Base-by-base conservation (phyloP, 495 filamentous ascomycete genomes). In the Parathielavia appendiculata region DNA sequence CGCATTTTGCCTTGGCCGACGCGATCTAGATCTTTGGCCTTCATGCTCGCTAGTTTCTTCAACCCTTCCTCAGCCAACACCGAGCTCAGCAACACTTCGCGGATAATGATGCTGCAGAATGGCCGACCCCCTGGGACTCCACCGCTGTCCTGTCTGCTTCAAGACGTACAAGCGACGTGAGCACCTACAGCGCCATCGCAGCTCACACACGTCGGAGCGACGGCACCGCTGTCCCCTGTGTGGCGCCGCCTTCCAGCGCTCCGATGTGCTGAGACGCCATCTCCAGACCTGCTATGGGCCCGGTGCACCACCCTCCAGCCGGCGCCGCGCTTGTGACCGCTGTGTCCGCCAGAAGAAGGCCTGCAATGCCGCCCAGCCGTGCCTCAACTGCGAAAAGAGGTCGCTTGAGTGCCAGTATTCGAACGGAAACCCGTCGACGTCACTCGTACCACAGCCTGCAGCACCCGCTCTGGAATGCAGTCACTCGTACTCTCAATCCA, bases 111-210 rank as follows among this genome's bases (percentile, higher is more conserved):
- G n/a, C n/a, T n/a, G n/a, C n/a, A n/a, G n/a, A n/a, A 68, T 68
- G 66, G 47, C 66, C 40, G 66, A 68, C 47, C 19, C 56, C 38
- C 41, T 49, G 32, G 66, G 58, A 52, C 56, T 66, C 51, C 65
- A 69, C 59, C 67, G 65, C 50, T 69, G 67, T 44, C 56, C 58
- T 17, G 59, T 69, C 14, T 69, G 67, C 61, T 68, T 61, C 63
- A 69, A 69, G 60, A 67, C 63, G 5, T 69, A 69, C 65, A 69
- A 68, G 61, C 56, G 67, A 23, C 62, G 67, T n/a, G 67, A 69
- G 56, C 67, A 69, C 34, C 40, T 69, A 7, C 67, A 69, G 36
- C 63, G 67, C 47, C 67, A 69, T 22, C 65, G 65, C 44, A 56
- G 58, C 59, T 56, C 67, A 20, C 67, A 69, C 61, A 67, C 56